Conservation (phyloP, 352 stramenopile genomes). For the Phytopythium boreale region DNA sequence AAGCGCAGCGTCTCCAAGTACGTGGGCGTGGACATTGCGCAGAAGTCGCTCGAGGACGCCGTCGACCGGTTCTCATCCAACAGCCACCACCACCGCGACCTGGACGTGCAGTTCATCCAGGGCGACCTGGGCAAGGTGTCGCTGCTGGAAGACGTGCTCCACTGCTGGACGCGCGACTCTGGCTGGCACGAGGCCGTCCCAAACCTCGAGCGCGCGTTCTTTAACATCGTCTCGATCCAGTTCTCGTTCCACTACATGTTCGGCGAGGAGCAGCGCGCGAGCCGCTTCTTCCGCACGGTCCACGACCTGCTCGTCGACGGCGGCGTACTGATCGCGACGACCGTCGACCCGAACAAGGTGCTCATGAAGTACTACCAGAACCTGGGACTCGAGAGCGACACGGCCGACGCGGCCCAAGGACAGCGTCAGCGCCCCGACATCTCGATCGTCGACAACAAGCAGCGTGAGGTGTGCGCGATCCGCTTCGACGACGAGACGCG, state of each 20-base stretch:
- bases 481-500: slow-evolving; percentile 63
- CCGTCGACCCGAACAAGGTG: slow-evolving; percentile 94
- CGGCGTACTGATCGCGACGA: slow-evolving; percentile 96
- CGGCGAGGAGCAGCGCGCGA: slow-evolving; percentile 86
- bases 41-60: slow-evolving; percentile 94
- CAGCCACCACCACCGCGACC: slow-evolving; percentile 62
- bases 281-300: slow-evolving; percentile 94
- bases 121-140: slow-evolving; percentile 72
- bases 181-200: slow-evolving; percentile 63
- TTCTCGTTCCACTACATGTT: slow-evolving; percentile 99
- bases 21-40: slow-evolving; percentile 97
- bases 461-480: slow-evolving; percentile 78
- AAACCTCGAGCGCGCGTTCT: slow-evolving; percentile 43
- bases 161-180: slow-evolving; percentile 64
- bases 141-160: slow-evolving; percentile 55
- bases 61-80: slow-evolving; percentile 82
- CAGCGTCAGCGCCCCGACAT: slow-evolving; percentile 33
- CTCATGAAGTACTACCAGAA: slow-evolving; percentile 81
- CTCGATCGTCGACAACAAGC: slow-evolving; percentile 65
- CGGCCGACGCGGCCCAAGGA: slow-evolving; percentile 3
- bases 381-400: slow-evolving; percentile 31
- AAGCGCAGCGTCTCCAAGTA: slow-evolving; percentile 91
- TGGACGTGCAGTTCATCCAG: slow-evolving; percentile 79
- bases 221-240: slow-evolving; percentile 98
- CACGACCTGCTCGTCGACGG: slow-evolving; percentile 90